Percentiles rank a stretch among this genome's conserved stretches.
phyloP scores from a whole-genome alignment of 176 grass and related monocot genomes.

The Bolboschoenus planiculmis region DNA sequence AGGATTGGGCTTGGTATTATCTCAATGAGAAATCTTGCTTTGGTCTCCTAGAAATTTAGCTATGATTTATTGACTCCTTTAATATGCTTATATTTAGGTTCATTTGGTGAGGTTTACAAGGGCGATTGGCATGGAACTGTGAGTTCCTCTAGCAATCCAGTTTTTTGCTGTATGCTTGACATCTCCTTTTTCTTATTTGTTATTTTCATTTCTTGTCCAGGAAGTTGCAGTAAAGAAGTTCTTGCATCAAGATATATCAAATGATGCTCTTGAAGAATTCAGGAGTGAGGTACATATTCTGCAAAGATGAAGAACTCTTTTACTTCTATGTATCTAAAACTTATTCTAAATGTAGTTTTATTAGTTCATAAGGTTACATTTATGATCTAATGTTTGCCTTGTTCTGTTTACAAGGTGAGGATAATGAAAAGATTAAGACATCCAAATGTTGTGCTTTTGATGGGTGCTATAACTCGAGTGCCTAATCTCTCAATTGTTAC shows the following conservation, averaged over 20 bases:
- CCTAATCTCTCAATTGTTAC: constrained; percentile 97
- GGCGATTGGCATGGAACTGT: constrained; percentile 99
- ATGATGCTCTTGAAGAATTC: constrained; percentile 95
- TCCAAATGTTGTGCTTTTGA: constrained; percentile 99
- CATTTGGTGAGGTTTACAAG: constrained; percentile 96
- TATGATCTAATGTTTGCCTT: constrained; percentile 3
- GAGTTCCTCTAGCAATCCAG: constrained; percentile 31
- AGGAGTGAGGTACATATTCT: constrained; percentile 72
- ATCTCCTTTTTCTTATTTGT: constrained; percentile 26
- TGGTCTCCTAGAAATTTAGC: neutral
- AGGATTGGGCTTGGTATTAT: constrained; percentile 89
- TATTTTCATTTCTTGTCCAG: constrained; percentile 35
- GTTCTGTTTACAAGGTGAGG: constrained; percentile 54
- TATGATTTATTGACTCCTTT: constrained; percentile 17
- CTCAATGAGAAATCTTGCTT: constrained; percentile 16
- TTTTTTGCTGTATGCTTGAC: constrained; percentile 5
- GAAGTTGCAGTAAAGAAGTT: constrained; percentile 99
- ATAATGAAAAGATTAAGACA: constrained; percentile 92
- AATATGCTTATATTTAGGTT: constrained; percentile 48
- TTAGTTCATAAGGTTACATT: constrained; percentile 14
- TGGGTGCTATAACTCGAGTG: constrained; percentile 90
- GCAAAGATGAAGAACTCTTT: neutral
- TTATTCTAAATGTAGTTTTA: constrained; percentile 15
- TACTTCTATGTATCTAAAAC: neutral
- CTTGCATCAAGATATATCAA: constrained; percentile 98